Evolutionary conservation across 768 basidiomycete species (phyloP).

Genomic region (Tricholoma saponaceum): DNA sequence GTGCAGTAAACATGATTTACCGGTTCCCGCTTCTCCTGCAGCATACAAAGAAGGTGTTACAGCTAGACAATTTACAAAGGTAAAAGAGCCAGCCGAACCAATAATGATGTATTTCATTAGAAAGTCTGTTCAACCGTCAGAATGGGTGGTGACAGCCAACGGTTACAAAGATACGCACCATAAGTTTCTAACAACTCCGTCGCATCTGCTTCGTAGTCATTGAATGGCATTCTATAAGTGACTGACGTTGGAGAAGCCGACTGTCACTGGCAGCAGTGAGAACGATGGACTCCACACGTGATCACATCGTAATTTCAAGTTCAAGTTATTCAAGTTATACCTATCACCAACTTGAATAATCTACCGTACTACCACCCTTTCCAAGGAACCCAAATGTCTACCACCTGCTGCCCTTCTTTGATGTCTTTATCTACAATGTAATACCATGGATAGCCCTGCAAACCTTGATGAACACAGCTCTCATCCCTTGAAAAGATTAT

Average conservation of each 20-base stretch:
- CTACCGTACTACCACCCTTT: constrained; percentile 74
- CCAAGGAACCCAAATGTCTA: constrained; percentile 87
- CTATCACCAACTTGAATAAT: too few relatives aligned
- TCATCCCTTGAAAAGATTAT: neutral
- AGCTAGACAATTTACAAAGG: constrained; percentile 4
- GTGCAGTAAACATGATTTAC: constrained; percentile 95
- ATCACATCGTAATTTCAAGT: too few relatives aligned
- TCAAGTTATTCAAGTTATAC: too few relatives aligned
- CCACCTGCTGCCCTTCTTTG: constrained; percentile 48
- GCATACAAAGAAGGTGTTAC: constrained; percentile 2
- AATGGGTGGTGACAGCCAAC: constrained; percentile 3
- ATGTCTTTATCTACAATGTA: constrained; percentile 72
- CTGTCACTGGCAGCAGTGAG: too few relatives aligned
- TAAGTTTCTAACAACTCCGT: constrained; percentile 95
- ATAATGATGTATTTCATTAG: constrained; percentile 99
- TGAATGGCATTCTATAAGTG: constrained; percentile 44
- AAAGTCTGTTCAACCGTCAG: constrained; percentile 62
- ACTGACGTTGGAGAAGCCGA: too few relatives aligned
- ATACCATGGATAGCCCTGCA: constrained; percentile 72
- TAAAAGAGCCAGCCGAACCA: constrained; percentile 43
- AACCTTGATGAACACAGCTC: neutral
- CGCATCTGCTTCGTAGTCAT: constrained; percentile 74
- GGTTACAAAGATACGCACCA: constrained; percentile 44
- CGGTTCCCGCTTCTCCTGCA: constrained; percentile 91
- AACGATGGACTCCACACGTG: too few relatives aligned